Conservation (phyloP, 768 basidiomycete genomes). For the Xerocomellus amylosporus region DNA sequence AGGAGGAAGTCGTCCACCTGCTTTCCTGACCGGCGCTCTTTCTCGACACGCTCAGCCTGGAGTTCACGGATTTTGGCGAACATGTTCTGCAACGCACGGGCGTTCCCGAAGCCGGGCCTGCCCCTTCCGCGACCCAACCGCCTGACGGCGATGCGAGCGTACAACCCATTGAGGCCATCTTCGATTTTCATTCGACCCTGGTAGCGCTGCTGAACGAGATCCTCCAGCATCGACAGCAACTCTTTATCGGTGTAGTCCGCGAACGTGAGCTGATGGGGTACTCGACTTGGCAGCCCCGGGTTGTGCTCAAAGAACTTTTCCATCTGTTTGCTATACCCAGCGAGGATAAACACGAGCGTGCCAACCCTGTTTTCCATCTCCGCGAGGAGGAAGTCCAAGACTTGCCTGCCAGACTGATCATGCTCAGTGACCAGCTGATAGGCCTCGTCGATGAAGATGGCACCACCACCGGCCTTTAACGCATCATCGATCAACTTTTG, state of each 20-base stretch:
- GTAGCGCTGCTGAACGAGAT: constrained; percentile 45
- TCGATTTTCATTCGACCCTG: constrained; percentile 54
- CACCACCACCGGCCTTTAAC: constrained; percentile 56
- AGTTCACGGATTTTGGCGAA: constrained; percentile 47
- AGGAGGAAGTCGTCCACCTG: constrained; percentile 52
- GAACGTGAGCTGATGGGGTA: constrained; percentile 60
- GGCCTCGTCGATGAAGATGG: constrained; percentile 72
- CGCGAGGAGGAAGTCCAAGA: constrained; percentile 67
- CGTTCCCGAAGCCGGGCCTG: constrained; percentile 63
- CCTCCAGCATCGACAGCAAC: constrained; percentile 52
- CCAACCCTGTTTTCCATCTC: constrained; percentile 75
- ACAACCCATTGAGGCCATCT: constrained; percentile 53
- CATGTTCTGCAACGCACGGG: constrained; percentile 56
- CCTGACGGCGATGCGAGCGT: constrained; percentile 53
- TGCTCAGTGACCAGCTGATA: constrained; percentile 59
- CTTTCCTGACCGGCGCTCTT: constrained; percentile 40
- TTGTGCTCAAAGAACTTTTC: constrained; percentile 78
- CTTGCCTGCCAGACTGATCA: constrained; percentile 50
- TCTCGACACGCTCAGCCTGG: constrained; percentile 50
- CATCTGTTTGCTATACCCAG: constrained; percentile 72
- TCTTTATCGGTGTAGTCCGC: constrained; percentile 61
- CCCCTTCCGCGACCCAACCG: constrained; percentile 63
- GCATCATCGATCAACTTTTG: constrained; percentile 53
- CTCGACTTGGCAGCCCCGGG: constrained; percentile 64
- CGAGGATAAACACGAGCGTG: constrained; percentile 65